Evolutionary conservation across 345 rosid species (phyloP), one percentile per base, ranked within the genome.

Genomic region (Linum usitatissimum): DNA sequence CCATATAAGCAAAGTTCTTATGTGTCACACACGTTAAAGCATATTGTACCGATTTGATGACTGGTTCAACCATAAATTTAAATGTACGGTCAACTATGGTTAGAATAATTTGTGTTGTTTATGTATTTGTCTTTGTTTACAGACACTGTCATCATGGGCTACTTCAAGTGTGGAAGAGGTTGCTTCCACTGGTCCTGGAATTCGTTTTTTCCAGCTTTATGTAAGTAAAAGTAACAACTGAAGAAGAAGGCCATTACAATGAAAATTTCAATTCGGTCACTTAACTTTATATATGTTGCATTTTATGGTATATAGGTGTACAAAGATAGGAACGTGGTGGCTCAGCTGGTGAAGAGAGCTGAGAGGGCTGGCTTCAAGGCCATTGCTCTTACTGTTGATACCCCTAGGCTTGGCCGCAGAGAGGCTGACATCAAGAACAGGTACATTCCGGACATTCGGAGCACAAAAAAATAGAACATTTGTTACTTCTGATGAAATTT

Each of bases 141-240:
- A 92, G 97, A 87, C 90, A 36, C 73, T 92, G 54, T 92, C 99
- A 53, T 85, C 99, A 14, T 92, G 88, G 96, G 87, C 93, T 66
- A 92, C 97, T 65, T 85, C 89, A 63, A 92, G 97, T 60, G 99
- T 89, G 0, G 98, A 89, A 76, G 97, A 92, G 80, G 94, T 92
- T 67, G 86, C 90, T 76, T 92, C 97, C 18, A 92, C 94, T 0
- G 97, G 97, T 53, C 94, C 94, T 12, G 96, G 99, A 70, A 76
- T 89, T 76, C 91, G 90, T 18, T 87, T 92, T 75, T 92, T 92
- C 83, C 96, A 87, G 67, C 98, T 92, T 38, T 92, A 89, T 73
- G 98, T 92, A 65, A 81, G 89, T 77, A 71, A 8, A 30, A 68
- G 40, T 66, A 62, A 63, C 53, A 20, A 63, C 58, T 40, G 31